Conservation (phyloP, 306 rosid genomes). For the Pyrus communis region DNA sequence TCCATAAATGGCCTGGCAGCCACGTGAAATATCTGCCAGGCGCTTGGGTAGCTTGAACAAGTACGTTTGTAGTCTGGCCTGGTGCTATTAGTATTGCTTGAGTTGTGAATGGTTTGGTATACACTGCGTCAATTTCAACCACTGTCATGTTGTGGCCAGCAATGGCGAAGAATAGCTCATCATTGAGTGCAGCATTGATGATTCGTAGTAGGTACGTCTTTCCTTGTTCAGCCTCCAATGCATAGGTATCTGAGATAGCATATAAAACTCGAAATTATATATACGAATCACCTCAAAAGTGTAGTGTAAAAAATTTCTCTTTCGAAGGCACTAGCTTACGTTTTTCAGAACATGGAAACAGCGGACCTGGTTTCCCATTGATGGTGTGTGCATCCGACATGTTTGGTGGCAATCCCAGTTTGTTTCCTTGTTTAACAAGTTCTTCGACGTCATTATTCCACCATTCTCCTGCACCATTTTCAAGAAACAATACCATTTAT, state of each 20-base stretch:
- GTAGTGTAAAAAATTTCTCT: neutral
- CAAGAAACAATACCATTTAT: neutral
- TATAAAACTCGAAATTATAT: neutral
- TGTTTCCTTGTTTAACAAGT: conserved; percentile 27
- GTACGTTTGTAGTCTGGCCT: conserved; percentile 34
- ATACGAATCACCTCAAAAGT: neutral
- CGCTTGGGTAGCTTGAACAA: conserved; percentile 16
- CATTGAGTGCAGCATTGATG: conserved; percentile 32
- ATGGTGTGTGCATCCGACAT: conserved; percentile 31
- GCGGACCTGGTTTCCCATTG: conserved; percentile 31
- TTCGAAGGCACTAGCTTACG: neutral
- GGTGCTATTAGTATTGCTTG: conserved; percentile 26
- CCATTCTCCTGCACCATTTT: conserved; percentile 26
- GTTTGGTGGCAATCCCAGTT: conserved; percentile 32
- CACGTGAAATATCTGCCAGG: conserved; percentile 22
- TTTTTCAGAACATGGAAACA: conserved; percentile 29
- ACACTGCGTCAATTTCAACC: conserved; percentile 29
- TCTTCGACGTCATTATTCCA: conserved; percentile 31
- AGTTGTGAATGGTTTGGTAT: conserved; percentile 28
- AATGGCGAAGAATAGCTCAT: conserved; percentile 29
- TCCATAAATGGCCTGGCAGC: conserved; percentile 28
- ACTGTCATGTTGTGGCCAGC: conserved; percentile 27
- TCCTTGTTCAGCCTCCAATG: conserved; percentile 29
- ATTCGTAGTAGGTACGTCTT: conserved; percentile 24
- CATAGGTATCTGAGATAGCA: conserved; percentile 13